Conservation (phyloP, 768 basidiomycete genomes). For the Gloeostereum incarnatum region DNA sequence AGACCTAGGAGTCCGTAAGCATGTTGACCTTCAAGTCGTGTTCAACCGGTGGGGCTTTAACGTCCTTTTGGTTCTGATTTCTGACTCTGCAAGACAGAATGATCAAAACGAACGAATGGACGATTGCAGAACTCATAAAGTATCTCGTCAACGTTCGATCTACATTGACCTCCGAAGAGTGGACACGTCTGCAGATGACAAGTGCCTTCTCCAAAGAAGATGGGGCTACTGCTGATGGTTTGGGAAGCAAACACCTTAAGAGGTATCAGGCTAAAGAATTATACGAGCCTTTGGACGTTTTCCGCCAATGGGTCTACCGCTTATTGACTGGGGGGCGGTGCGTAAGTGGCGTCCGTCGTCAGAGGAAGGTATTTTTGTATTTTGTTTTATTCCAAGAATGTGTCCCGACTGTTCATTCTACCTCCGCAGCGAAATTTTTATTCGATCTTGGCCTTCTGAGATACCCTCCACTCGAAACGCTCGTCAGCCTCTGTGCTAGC, state of each 20-base stretch:
- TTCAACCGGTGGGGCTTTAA: constrained; percentile 58
- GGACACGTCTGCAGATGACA: constrained; percentile 51
- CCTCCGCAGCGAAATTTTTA: constrained; percentile 70
- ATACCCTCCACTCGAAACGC: constrained; percentile 53
- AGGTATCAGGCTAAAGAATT: constrained; percentile 64
- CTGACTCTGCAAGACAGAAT: constrained; percentile 35
- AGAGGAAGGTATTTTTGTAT: constrained; percentile 67
- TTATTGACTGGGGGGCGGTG: constrained; percentile 81
- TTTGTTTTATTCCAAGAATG: too few relatives aligned
- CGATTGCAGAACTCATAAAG: constrained; percentile 71
- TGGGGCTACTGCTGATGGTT: constrained; percentile 11
- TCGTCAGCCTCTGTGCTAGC: constrained; percentile 64
- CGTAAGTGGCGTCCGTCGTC: constrained; percentile 74
- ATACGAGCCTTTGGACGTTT: constrained; percentile 74
- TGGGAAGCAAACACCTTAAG: constrained; percentile 21
- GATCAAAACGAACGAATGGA: constrained; percentile 89
- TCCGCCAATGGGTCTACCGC: constrained; percentile 69
- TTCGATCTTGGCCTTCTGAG: constrained; percentile 62
- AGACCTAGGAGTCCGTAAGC: constrained; percentile 77
- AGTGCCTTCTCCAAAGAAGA: constrained; percentile 71
- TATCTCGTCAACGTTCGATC: constrained; percentile 82
- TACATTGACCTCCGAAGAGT: constrained; percentile 33
- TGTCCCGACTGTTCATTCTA: not conserved
- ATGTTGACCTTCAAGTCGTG: constrained; percentile 89
- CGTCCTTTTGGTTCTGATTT: not conserved